Evolutionary conservation across 495 filamentous ascomycete genomes (phyloP).

Genomic region (Friedmanniomyces simplex): DNA sequence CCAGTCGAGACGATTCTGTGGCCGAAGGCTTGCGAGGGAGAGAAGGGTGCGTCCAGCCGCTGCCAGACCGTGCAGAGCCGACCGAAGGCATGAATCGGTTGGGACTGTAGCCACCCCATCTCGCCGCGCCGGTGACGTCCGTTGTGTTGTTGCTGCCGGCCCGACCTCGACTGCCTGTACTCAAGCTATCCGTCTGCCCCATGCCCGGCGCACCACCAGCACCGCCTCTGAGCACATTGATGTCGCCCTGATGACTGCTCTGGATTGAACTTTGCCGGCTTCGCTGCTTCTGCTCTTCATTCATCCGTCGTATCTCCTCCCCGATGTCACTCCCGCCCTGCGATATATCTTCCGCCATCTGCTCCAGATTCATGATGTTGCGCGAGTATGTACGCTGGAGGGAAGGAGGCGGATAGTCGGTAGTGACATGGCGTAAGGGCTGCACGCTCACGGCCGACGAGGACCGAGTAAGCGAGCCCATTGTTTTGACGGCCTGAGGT

Average conservation of each 20-base stretch:
- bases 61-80: constrained; percentile 11
- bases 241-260: constrained; percentile 7
- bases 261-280: constrained; percentile 48
- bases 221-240: background rate
- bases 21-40: constrained; percentile 5
- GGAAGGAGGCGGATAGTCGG: background rate
- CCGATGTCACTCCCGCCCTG: constrained; percentile 67
- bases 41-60: constrained; percentile 13
- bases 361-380: constrained; percentile 43
- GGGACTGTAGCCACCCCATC: constrained; percentile 63
- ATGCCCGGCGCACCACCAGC: background rate
- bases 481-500: no score
- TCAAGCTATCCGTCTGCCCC: constrained; percentile 1
- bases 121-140: constrained; percentile 53
- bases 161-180: constrained; percentile 25
- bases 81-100: constrained; percentile 19
- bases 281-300: constrained; percentile 63
- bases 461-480: background rate
- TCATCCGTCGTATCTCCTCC: constrained; percentile 69
- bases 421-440: background rate
- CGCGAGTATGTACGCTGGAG: constrained; percentile 1
- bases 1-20: constrained; percentile 33
- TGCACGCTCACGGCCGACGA: background rate
- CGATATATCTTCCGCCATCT: constrained; percentile 71
- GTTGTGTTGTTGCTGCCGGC: constrained; percentile 52